Base-by-base conservation (phyloP, 2,329 filamentous ascomycete genomes). In the Epicoccum sorghinum region DNA sequence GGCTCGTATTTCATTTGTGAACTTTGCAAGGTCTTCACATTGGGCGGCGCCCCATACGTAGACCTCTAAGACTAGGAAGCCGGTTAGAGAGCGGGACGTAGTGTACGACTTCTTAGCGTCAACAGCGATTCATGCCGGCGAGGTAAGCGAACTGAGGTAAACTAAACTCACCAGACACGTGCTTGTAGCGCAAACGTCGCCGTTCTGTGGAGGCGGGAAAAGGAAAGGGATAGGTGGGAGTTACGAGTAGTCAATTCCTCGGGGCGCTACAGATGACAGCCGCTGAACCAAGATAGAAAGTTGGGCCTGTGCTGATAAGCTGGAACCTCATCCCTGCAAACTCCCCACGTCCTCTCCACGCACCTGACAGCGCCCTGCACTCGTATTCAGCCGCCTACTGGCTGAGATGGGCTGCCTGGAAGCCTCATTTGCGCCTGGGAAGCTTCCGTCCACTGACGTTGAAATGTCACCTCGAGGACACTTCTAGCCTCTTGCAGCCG, bases 401-500 rank as follows among this genome's bases (percentile, higher is more conserved):
- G 47, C 42, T 42, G 33, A 32, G 33, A 18, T 27, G 9, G 29
- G 22, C 12, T 22, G 33, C 30, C 37, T 32, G 9, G 24, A 33
- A 43, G 39, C 49, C 40, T 53, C 45, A 38, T 29, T 27, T 23
- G 25, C 25, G 42, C 32, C 35, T 37, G 33, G 36, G 27, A 48
- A 45, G 30, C 51, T 44, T 41, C 37, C 39, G 43, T 40, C 39
- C 37, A 35, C 35, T 49, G 51, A 55, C 52, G 29, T 38, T 37
- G 35, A 44, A 49, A 60, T 55, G 62, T 67, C 61, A 67, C 62
- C 22, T 41, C 42, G 38, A 55, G 3, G 37, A 47, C 40, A 47
- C 39, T 40, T 65, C 61, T 66, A 52, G 60, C 60, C 53, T 41
- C 27, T 49, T 29, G 46, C 46, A 49, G 41, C 41, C 41, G 47